phyloP scores from a whole-genome alignment of 2,329 filamentous ascomycete genomes.

The Penicillium psychrosexuale region DNA sequence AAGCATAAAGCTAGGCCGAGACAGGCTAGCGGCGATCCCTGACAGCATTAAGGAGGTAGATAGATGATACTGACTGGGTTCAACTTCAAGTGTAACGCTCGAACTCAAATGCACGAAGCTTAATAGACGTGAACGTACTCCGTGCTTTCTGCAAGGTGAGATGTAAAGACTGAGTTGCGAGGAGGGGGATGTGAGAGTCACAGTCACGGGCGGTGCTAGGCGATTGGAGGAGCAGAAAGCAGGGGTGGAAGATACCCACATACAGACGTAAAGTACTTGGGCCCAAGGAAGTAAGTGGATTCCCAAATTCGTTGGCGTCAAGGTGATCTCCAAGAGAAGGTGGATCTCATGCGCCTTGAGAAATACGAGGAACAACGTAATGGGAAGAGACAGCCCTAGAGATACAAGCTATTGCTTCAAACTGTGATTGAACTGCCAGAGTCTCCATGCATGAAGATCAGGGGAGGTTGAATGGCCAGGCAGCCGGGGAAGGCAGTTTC shows the following conservation, averaged over 20 bases:
- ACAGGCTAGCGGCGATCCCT: slow-evolving; percentile 1
- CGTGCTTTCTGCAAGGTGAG: background rate
- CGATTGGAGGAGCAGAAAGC: slow-evolving; percentile 10
- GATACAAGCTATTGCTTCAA: background rate
- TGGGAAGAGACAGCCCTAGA: background rate
- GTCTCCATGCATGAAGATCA: slow-evolving; percentile 10
- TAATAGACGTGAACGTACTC: background rate
- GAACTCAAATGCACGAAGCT: background rate
- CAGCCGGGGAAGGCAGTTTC: slow-evolving; percentile 2
- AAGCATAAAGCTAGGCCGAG: background rate
- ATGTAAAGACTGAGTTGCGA: slow-evolving; percentile 2
- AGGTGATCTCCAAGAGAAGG: slow-evolving; percentile 9
- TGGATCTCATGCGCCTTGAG: slow-evolving; percentile 4
- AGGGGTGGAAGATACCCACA: slow-evolving; percentile 13
- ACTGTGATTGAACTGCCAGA: background rate
- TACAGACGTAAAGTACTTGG: background rate
- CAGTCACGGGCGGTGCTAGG: slow-evolving; percentile 7
- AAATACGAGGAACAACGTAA: background rate
- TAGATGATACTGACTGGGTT: slow-evolving; percentile 10
- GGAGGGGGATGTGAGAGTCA: slow-evolving; percentile 7
- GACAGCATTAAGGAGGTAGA: background rate
- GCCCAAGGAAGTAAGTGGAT: slow-evolving; percentile 12
- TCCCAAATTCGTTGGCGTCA: slow-evolving; percentile 8
- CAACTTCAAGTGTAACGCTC: background rate
- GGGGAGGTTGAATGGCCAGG: slow-evolving; percentile 1